Percentiles rank a stretch among this genome's conserved stretches.
These are phyloP conservation scores for Euphorbia tirucalli DNA, from an alignment of 345 rosid genomes.

Conservation along the genomic window DNA sequence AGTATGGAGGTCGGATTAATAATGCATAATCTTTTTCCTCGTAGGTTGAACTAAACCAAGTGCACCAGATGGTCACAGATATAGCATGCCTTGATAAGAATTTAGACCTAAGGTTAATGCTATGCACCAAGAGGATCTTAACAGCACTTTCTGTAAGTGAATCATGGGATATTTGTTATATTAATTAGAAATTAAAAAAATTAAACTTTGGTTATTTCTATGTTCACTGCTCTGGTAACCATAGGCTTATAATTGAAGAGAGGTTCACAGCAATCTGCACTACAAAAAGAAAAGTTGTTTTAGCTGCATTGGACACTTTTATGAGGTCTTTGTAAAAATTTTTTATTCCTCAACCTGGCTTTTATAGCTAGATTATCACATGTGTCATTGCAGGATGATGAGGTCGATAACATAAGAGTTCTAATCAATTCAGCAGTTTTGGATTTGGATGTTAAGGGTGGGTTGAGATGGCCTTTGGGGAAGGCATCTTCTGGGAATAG, in stretches of 20 bases:
- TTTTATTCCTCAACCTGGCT: not conserved
- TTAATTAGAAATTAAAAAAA: no score
- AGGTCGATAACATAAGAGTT: constrained; percentile 38
- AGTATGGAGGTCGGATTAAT: constrained; percentile 2
- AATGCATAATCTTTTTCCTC: constrained; percentile 6
- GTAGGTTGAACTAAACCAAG: constrained; percentile 45
- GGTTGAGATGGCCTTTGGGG: constrained; percentile 62
- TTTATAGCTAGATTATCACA: not conserved
- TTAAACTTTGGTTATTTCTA: no score
- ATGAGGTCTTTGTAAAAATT: not conserved
- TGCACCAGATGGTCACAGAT: constrained; percentile 55
- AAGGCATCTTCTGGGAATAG: constrained; percentile 41
- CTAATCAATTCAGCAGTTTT: constrained; percentile 48
- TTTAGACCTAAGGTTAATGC: constrained; percentile 66
- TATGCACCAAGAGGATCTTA: constrained; percentile 43
- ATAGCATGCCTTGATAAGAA: constrained; percentile 55
- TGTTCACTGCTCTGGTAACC: no score
- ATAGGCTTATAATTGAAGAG: no score
- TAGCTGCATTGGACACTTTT: not conserved
- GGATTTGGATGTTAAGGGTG: constrained; percentile 64
- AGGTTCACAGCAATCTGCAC: not conserved
- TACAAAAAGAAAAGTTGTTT: not conserved
- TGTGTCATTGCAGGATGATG: constrained; percentile 50
- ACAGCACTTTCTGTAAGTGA: constrained; percentile 41
- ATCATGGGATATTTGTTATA: not conserved